Percentiles rank a stretch among this genome's conserved stretches.
These are phyloP conservation scores for Allium sativum DNA, from an alignment of 106 monocot genomes.

Conservation along the genomic window DNA sequence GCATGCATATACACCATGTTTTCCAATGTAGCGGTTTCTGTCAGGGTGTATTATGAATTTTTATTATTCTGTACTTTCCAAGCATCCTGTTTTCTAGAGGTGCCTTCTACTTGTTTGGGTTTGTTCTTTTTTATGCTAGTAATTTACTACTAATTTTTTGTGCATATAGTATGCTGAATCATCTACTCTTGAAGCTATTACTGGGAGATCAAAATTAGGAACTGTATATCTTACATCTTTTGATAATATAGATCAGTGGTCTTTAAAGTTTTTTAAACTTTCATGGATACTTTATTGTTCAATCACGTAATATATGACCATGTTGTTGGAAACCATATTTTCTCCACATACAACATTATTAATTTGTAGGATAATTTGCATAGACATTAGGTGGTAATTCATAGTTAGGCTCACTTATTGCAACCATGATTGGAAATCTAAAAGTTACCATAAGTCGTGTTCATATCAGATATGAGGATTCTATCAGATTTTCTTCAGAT, in stretches of 20 bases:
- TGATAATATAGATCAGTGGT: background rate
- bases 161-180: constrained; percentile 66
- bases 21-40: too few relatives aligned
- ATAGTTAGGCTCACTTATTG: constrained; percentile 70
- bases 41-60: too few relatives aligned
- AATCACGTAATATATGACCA: background rate
- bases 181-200: constrained; percentile 71
- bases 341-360: background rate
- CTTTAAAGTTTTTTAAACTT: background rate
- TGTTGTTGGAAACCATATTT: background rate
- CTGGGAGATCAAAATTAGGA: constrained; percentile 53
- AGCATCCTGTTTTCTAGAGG: too few relatives aligned
- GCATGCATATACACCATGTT: too few relatives aligned
- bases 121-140: too few relatives aligned
- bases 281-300: background rate
- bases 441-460: constrained; percentile 97
- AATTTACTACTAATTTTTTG: too few relatives aligned
- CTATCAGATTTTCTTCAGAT: constrained; percentile 40
- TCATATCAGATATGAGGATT: constrained; percentile 95
- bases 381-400: constrained; percentile 67
- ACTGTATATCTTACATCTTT: constrained; percentile 35
- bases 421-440: constrained; percentile 90
- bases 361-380: constrained; percentile 3
- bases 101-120: too few relatives aligned
- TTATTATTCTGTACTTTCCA: too few relatives aligned